Evolutionary conservation across 2,329 filamentous ascomycete genomes (phyloP), one percentile per base, ranked within the genome.

Genomic region (Colletotrichum spaethianum): DNA sequence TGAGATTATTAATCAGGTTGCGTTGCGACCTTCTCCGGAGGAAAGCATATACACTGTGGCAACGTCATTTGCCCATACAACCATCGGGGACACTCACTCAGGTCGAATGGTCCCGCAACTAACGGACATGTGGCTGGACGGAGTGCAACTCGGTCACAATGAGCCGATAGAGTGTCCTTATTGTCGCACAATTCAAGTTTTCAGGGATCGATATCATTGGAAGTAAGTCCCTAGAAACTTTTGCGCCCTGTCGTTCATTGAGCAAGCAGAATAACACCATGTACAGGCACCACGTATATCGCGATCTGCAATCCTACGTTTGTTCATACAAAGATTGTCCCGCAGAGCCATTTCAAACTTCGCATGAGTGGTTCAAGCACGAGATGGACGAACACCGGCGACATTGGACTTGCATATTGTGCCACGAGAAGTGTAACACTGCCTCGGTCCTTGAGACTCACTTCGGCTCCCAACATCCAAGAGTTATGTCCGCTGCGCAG

Each of bases 351-450:
- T 69, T 69, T 11, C 8, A 23, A 4, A 59, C 67, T 1, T 64
- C 60, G 8, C 60, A 69, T 14, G 67, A 64, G 3, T 69, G 67
- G 67, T 69, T 69, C 31, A 23, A 69, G 14, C 67, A 64, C 20
- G 67, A 69, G 7, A 18, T 59, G 18, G 31, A 59, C 12, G 31
- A 26, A 4, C 67, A 69, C 59, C 20, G 67, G 42, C 42, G 42
- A 14, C 28, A 64, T 18, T 64, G 67, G 60, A 59, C 44, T 4
- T 64, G 67, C 44, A 4, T 20, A 11, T 11, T 26, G 7, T 69
- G 67, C 16, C 23, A 59, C 14, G 18, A 36, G 6, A 44, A 44
- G 18, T 63, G n/a, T 3, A n/a, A 26, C 3, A 44, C 60, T 9
- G 67, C 31, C 18, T 57, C 52, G 4, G 50, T 33, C 1, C 60